Evolutionary conservation across 2,329 filamentous ascomycete species (phyloP).

Genomic region (Colletotrichum graminicola): DNA sequence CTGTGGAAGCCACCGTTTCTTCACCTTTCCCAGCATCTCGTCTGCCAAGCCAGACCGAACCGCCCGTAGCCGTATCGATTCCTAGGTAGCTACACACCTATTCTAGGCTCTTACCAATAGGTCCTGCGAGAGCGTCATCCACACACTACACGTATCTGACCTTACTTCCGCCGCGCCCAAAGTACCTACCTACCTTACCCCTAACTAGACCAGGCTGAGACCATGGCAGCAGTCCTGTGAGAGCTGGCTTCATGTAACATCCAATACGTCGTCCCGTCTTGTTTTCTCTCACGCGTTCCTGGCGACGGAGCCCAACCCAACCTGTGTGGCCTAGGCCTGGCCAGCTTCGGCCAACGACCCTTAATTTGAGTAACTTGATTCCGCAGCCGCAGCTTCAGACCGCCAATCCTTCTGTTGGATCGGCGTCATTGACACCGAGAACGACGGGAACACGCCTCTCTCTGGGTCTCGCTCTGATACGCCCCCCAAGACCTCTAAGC

Average conservation of each 20-base stretch:
- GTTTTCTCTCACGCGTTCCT: slow-evolving; percentile 35
- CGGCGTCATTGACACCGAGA: background rate
- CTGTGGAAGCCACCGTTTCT: background rate
- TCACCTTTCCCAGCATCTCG: background rate
- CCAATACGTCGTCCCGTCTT: slow-evolving; percentile 22
- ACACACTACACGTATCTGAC: slow-evolving; percentile 12
- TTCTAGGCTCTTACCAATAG: slow-evolving; percentile 11
- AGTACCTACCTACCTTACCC: slow-evolving; percentile 1
- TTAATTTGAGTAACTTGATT: slow-evolving; percentile 23
- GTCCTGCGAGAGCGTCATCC: slow-evolving; percentile 20
- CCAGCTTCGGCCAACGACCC: slow-evolving; percentile 26
- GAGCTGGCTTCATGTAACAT: background rate
- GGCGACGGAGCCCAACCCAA: slow-evolving; percentile 38
- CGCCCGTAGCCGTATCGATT: slow-evolving; percentile 18
- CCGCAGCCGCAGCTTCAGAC: slow-evolving; percentile 30
- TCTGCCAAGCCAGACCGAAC: slow-evolving; percentile 11
- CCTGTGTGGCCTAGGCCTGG: slow-evolving; percentile 28
- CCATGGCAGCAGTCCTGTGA: slow-evolving; percentile 11
- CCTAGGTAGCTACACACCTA: background rate
- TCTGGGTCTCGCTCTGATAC: slow-evolving; percentile 3
- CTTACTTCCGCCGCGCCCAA: slow-evolving; percentile 1
- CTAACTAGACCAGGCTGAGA: background rate
- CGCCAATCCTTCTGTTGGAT: slow-evolving; percentile 18
- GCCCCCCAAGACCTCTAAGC: slow-evolving; percentile 32
- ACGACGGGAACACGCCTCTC: slow-evolving; percentile 10